Evolutionary conservation across 192 early-diverging fungal species (phyloP).

Genomic region (Coemansia sp.): DNA sequence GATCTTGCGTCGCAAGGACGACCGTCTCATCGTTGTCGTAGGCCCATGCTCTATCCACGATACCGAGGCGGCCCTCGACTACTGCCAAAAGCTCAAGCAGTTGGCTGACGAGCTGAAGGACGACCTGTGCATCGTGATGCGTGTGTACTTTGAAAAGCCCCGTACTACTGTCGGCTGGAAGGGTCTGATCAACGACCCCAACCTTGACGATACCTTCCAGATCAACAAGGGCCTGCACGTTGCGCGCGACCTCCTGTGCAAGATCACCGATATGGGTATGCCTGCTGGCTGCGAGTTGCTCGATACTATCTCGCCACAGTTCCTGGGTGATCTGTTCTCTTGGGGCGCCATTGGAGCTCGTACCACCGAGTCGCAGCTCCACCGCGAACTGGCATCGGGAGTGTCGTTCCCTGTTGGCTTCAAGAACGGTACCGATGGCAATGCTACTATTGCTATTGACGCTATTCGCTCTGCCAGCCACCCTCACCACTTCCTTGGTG

Average conservation of each 20-base stretch:
- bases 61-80: constrained; percentile 80
- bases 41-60: constrained; percentile 99
- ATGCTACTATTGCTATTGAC: constrained; percentile 71
- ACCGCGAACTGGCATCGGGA: constrained; percentile 93
- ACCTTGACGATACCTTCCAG: constrained; percentile 79
- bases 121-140: constrained; percentile 91
- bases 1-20: constrained; percentile 80
- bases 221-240: constrained; percentile 96
- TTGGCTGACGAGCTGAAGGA: constrained; percentile 67
- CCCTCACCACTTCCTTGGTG: constrained; percentile 91
- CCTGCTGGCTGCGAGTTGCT: constrained; percentile 90
- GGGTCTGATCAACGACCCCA: constrained; percentile 83
- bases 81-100: constrained; percentile 67
- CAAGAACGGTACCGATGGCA: constrained; percentile 98
- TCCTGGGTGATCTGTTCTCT: constrained; percentile 87
- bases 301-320: constrained; percentile 97
- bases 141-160: constrained; percentile 98
- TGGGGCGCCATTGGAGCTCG: constrained; percentile 98
- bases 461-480: constrained; percentile 72
- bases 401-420: constrained; percentile 97
- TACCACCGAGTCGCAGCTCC: constrained; percentile 94
- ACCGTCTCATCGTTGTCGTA: constrained; percentile 88
- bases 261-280: constrained; percentile 81
- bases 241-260: constrained; percentile 77
- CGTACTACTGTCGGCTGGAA: constrained; percentile 94